Evolutionary conservation across 2,329 filamentous ascomycete species (phyloP), one percentile per base, ranked within the genome.

Genomic region (Fusarium verrucosum): DNA sequence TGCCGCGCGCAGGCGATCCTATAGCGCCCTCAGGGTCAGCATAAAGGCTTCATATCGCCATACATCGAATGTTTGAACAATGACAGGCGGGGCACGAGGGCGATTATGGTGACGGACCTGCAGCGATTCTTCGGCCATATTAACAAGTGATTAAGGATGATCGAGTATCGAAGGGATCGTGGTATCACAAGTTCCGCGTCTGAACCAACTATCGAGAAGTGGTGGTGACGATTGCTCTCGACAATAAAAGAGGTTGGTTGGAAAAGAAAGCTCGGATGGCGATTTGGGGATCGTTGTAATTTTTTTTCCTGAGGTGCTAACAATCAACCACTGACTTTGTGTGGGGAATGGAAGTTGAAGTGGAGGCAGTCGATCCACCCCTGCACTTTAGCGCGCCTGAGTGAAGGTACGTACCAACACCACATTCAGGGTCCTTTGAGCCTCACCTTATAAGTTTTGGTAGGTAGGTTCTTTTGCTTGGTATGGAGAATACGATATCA

Each of bases 1-100:
- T 68, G 86, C 82, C 65, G 80, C 81, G 75, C 83, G 83, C 70
- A 87, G 78, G 66, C 84, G 84, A 72, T 86, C 83, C 85, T 87
- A 62, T 61, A 41, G 42, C 26, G 46, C 41, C n/a, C n/a, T 50
- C 44, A 44, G 35, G 33, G 54, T 72, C 68, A 72, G 70, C 49
- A 68, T 54, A 30, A 47, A 54, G 50, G 55, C 51, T 68, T 54
- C 33, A 41, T 49, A 60, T 56, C 43, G 32, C 50, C 58, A 52
- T 51, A 17, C 49, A 41, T 49, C 37, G 42, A 42, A 41, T 37
- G 28, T 60, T 41, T 45, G 51, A 19, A 50, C 49, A 19, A 42
- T 50, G 44, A 44, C 70, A 65, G 62, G 73, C 70, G 73, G 71
- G 68, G 74, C 62, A 72, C 44, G 55, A 72, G 55, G 37, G 60